Percentiles rank a stretch among this genome's conserved stretches.
Evolutionary conservation across 1,284 basidiomycete species (phyloP).

Genomic region (Trichosporon sp.): DNA sequence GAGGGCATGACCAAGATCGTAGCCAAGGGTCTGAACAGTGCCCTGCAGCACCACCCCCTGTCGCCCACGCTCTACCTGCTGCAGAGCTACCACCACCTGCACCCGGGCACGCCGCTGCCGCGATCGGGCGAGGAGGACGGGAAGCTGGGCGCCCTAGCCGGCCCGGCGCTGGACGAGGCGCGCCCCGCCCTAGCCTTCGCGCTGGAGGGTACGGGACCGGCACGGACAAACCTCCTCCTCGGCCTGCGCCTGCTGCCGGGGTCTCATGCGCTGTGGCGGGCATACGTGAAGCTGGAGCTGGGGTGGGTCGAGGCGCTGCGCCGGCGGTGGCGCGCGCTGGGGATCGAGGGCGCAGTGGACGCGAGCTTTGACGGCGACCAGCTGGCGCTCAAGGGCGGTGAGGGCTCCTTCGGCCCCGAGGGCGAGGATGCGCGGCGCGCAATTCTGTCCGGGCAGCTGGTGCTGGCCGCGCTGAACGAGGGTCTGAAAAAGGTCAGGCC

Average conservation of each 20-base stretch:
- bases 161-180: background rate
- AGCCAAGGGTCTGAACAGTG: constrained; percentile 67
- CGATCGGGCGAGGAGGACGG: background rate
- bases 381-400: constrained; percentile 45
- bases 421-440: constrained; percentile 55
- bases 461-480: constrained; percentile 50
- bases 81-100: constrained; percentile 81
- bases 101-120: constrained; percentile 69
- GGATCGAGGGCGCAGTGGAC: constrained; percentile 38
- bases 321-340: constrained; percentile 72
- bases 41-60: constrained; percentile 81
- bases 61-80: constrained; percentile 79
- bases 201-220: constrained; percentile 61
- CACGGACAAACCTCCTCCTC: constrained; percentile 80
- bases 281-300: constrained; percentile 88
- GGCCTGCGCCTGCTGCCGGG: constrained; percentile 76
- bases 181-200: constrained; percentile 43
- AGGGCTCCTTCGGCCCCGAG: constrained; percentile 53
- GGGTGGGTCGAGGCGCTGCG: constrained; percentile 82
- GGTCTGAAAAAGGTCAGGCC: constrained; percentile 43
- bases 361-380: constrained; percentile 31
- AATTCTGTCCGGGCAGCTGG: constrained; percentile 55
- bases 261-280: constrained; percentile 75
- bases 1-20: constrained; percentile 79
- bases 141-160: background rate